A percentile compares a stretch with the other conserved stretches of the same genome.
Evolutionary conservation across 805 yeast genomes (phyloP).

Genomic region (Sugiyamaella lignohabitans): DNA sequence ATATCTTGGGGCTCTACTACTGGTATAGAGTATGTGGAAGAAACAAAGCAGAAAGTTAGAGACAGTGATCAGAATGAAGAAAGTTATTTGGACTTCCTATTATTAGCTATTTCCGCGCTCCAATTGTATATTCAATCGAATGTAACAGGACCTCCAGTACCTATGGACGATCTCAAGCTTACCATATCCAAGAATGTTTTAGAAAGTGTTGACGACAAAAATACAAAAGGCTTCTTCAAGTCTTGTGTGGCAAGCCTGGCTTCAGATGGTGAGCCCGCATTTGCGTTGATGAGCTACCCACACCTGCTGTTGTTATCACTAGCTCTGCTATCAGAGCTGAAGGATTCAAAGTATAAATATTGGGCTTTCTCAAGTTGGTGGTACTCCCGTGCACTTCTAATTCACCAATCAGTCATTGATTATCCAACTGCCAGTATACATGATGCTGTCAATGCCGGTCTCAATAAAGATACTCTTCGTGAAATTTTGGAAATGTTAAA

Average conservation of each 20-base stretch:
- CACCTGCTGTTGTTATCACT: conserved; percentile 40
- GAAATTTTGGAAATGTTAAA: neutral
- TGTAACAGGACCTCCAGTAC: conserved; percentile 73
- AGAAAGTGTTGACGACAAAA: conserved; percentile 22
- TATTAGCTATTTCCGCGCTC: conserved; percentile 50
- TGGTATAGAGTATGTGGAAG: neutral
- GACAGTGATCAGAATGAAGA: neutral
- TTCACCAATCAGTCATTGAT: conserved; percentile 31
- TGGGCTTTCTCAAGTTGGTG: conserved; percentile 21
- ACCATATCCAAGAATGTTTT: conserved; percentile 10
- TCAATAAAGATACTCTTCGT: conserved; percentile 21
- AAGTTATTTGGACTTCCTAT: neutral
- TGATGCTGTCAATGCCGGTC: conserved; percentile 19
- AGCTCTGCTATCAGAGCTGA: conserved; percentile 39
- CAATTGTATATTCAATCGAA: conserved; percentile 70
- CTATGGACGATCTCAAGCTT: conserved; percentile 30
- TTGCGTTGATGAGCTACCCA: conserved; percentile 51
- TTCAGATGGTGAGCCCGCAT: conserved; percentile 65
- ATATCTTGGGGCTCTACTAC: neutral
- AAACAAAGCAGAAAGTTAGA: neutral
- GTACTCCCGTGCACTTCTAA: conserved; percentile 31
- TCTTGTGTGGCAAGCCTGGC: conserved; percentile 38
- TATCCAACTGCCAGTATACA: conserved; percentile 25
- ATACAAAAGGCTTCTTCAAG: conserved; percentile 1
- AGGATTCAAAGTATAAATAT: conserved; percentile 29